Evolutionary conservation across 1,139 yeast species (phyloP).

Genomic region (Wickerhamiella pararugosa): DNA sequence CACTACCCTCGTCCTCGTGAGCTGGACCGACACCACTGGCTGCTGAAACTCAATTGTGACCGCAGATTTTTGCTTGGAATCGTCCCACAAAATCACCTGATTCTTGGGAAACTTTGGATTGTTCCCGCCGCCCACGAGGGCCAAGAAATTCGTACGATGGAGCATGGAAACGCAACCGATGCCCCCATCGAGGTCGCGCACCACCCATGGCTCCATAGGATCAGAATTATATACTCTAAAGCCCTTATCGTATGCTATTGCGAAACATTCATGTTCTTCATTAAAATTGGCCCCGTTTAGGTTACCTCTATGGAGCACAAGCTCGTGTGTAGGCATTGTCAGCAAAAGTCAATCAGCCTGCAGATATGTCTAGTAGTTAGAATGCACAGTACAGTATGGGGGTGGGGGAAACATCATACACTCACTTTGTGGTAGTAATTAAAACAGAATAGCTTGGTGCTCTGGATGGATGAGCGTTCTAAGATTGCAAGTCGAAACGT

Average conservation of each 20-base stretch:
- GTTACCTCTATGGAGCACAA: too few species aligned
- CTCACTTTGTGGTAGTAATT: too few species aligned
- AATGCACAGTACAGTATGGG: too few species aligned
- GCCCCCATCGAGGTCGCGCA: constrained; percentile 41
- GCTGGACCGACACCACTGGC: constrained; percentile 56
- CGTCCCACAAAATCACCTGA: constrained; percentile 79
- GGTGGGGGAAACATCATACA: too few species aligned
- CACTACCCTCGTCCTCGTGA: constrained; percentile 62
- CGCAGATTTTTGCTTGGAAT: constrained; percentile 62
- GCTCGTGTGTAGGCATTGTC: too few species aligned
- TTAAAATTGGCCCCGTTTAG: constrained; percentile 44
- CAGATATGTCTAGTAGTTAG: too few species aligned
- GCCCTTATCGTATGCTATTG: constrained; percentile 68
- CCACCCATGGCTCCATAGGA: constrained; percentile 69
- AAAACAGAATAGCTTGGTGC: too few species aligned
- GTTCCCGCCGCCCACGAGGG: constrained; percentile 77
- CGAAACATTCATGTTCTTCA: constrained; percentile 84
- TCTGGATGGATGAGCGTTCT: too few species aligned
- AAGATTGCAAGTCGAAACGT: too few species aligned
- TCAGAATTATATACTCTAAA: constrained; percentile 78
- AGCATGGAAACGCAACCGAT: constrained; percentile 70
- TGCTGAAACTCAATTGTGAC: constrained; percentile 58
- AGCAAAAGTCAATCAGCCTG: too few species aligned
- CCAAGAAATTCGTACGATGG: constrained; percentile 78
- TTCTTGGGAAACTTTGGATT: constrained; percentile 65